Conservation (phyloP, 139 green algal genomes). For the Chlamydomonas incerta region DNA sequence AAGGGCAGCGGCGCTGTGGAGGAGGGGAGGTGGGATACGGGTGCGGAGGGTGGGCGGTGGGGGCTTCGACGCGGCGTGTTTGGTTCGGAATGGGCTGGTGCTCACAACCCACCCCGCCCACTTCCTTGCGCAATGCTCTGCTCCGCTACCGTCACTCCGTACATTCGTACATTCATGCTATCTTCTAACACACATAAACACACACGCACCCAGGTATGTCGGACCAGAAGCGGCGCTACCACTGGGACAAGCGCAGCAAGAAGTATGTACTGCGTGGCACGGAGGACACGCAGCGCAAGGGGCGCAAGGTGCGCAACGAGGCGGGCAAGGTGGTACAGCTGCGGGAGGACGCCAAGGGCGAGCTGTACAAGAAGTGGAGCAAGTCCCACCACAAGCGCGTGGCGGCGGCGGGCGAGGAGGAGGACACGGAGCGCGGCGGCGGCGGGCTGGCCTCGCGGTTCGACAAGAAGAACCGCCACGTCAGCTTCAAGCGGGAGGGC, state of each 20-base stretch:
- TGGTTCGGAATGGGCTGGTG: too few relatives aligned
- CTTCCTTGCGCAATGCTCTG: background rate
- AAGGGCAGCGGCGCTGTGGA: background rate
- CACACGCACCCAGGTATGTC: conserved; percentile 58
- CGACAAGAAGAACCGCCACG: conserved; percentile 49
- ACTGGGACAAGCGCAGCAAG: conserved; percentile 86
- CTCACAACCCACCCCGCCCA: too few relatives aligned
- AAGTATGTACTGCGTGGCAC: conserved; percentile 79
- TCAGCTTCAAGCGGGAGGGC: background rate
- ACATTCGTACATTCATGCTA: too few relatives aligned
- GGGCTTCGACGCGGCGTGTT: too few relatives aligned
- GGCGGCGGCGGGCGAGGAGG: conserved; percentile 40
- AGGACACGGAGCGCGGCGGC: conserved; percentile 16
- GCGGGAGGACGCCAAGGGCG: conserved; percentile 36
- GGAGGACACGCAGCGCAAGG: conserved; percentile 49
- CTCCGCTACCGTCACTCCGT: background rate
- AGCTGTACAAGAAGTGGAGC: conserved; percentile 81
- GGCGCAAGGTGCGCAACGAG: conserved; percentile 32
- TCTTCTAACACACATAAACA: background rate
- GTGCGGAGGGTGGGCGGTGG: too few relatives aligned
- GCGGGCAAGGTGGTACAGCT: conserved; percentile 49
- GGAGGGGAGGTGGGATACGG: background rate
- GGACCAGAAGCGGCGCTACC: conserved; percentile 60
- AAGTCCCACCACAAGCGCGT: conserved; percentile 72
- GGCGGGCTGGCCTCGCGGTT: conserved; percentile 41